A percentile compares a stretch with the other conserved stretches of the same genome.
Conservation (phyloP, 345 rosid genomes). For the Barbarea vulgaris region DNA sequence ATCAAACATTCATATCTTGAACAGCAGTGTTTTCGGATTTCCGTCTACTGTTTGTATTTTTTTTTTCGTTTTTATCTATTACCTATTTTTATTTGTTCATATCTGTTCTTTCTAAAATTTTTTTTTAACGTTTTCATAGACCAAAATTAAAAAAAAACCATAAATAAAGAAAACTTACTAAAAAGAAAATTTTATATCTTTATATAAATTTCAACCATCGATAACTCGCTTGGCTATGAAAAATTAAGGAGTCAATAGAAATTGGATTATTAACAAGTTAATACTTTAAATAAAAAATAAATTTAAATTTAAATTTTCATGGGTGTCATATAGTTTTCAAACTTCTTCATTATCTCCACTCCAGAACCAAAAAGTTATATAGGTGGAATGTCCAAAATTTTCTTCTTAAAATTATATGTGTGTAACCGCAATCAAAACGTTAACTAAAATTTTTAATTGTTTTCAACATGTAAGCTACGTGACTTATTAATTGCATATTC, state of each 20-base stretch:
- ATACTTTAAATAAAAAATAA: too few species aligned
- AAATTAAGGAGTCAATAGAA: background rate
- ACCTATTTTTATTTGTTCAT: background rate
- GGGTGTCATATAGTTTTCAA: background rate
- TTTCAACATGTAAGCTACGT: background rate
- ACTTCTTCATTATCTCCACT: background rate
- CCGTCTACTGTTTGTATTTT: conserved; percentile 16
- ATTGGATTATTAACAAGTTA: background rate
- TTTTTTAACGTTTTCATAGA: background rate
- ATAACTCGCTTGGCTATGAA: background rate
- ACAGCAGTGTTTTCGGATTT: conserved; percentile 39
- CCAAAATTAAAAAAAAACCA: background rate
- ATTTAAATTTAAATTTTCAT: too few species aligned
- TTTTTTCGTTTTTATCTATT: conserved; percentile 7
- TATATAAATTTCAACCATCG: background rate
- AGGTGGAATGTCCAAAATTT: background rate
- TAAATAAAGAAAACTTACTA: background rate
- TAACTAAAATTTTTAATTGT: background rate
- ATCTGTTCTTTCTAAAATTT: background rate
- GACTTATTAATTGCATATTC: background rate
- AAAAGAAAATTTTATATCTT: background rate
- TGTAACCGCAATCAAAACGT: background rate
- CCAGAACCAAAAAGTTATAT: background rate
- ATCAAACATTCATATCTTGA: conserved; percentile 40
- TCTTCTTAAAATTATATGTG: background rate